Conservation (phyloP, 2,329 filamentous ascomycete species). For the Aureobasidium leucospermi region DNA sequence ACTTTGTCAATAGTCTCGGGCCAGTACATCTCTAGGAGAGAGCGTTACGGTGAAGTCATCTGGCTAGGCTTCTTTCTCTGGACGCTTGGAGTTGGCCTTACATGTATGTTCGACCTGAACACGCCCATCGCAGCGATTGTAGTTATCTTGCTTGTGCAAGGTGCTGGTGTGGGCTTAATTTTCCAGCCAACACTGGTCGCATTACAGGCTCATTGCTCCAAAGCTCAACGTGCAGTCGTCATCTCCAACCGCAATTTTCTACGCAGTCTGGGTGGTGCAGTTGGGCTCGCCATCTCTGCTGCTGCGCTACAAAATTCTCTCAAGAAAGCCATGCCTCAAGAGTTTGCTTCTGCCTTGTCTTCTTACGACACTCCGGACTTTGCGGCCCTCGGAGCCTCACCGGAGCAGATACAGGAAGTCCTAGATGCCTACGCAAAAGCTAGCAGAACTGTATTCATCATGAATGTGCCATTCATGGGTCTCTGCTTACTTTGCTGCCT, state of each 20-base stretch:
- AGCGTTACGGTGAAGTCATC: slow-evolving; percentile 54
- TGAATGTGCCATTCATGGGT: not conserved
- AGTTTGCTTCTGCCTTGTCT: not conserved
- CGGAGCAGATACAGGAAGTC: not conserved
- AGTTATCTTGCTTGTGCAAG: slow-evolving; percentile 44
- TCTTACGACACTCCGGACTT: not conserved
- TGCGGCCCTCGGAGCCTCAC: not conserved
- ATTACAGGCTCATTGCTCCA: slow-evolving; percentile 41
- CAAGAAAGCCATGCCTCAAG: not conserved
- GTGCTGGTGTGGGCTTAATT: slow-evolving; percentile 47
- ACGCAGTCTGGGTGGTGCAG: slow-evolving; percentile 51
- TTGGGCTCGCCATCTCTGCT: slow-evolving; percentile 51
- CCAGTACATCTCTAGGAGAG: slow-evolving; percentile 49
- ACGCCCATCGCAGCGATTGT: slow-evolving; percentile 44
- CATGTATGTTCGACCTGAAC: slow-evolving; percentile 40
- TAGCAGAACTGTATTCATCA: not conserved
- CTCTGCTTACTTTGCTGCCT: not conserved
- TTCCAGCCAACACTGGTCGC: slow-evolving; percentile 51
- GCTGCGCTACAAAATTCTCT: slow-evolving; percentile 34
- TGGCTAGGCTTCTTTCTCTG: slow-evolving; percentile 42
- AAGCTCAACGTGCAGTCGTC: slow-evolving; percentile 53
- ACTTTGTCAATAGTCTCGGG: slow-evolving; percentile 44
- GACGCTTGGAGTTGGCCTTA: slow-evolving; percentile 48
- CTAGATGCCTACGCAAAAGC: not conserved
- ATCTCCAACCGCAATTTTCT: slow-evolving; percentile 58